Evolutionary conservation across 331 rosid genomes (phyloP).

Genomic region (Cucumis variabilis): DNA sequence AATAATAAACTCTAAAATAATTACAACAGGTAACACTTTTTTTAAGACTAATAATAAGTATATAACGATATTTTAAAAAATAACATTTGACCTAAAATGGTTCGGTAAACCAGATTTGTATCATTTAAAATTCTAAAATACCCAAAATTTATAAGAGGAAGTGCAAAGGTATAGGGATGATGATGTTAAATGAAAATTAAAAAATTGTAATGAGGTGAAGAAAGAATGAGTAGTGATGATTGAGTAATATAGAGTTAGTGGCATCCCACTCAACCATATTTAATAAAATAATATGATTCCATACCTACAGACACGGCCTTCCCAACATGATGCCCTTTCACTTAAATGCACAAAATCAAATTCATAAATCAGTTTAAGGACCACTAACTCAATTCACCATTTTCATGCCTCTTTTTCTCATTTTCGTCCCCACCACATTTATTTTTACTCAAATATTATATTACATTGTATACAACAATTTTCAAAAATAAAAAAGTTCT

Average conservation of each 20-base stretch:
- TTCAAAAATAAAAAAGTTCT: too few species aligned
- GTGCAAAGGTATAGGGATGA: background rate
- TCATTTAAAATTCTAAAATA: too few species aligned
- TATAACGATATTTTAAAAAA: too few species aligned
- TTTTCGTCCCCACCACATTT: background rate
- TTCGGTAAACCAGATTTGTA: too few species aligned
- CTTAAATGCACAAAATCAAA: conserved; percentile 24
- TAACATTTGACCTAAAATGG: too few species aligned
- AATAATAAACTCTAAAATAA: background rate
- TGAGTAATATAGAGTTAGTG: background rate
- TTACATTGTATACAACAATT: too few species aligned
- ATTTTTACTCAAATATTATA: too few species aligned
- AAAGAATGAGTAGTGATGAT: background rate
- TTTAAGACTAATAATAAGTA: too few species aligned
- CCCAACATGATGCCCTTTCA: conserved; percentile 15
- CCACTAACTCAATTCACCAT: conserved; percentile 4
- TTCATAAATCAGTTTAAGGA: conserved; percentile 6
- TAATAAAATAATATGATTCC: conserved; percentile 29
- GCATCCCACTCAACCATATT: conserved; percentile 29
- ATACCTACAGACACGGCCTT: conserved; percentile 29
- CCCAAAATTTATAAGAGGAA: background rate
- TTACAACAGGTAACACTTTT: too few species aligned
- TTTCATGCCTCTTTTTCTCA: background rate
- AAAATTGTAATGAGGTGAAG: too few species aligned
- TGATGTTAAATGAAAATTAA: background rate